These are phyloP conservation scores for Venturia pyrina DNA, from an alignment of 2,329 filamentous ascomycete genomes.

Conservation along the genomic window DNA sequence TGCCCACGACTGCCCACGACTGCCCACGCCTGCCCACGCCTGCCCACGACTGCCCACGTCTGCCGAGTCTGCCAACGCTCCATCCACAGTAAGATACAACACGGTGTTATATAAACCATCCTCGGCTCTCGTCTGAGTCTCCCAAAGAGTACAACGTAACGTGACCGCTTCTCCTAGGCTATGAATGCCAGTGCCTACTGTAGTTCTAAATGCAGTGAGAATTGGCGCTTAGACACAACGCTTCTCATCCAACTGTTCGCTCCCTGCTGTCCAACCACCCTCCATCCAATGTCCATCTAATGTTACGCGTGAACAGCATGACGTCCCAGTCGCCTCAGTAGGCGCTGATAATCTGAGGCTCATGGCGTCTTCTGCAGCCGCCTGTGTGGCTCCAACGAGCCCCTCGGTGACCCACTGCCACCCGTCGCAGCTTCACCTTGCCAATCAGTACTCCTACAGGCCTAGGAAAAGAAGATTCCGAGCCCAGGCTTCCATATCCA, in stretches of 20 bases:
- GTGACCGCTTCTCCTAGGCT: background rate
- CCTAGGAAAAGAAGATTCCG: background rate
- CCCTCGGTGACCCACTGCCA: background rate
- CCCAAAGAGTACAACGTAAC: background rate
- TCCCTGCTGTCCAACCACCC: background rate
- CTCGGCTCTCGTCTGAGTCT: too few relatives aligned
- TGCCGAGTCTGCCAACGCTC: too few relatives aligned
- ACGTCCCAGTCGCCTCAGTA: background rate
- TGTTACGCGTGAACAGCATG: background rate
- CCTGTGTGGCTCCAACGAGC: background rate
- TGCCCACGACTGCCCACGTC: too few relatives aligned
- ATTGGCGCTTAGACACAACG: background rate
- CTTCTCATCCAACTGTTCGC: background rate
- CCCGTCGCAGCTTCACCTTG: constrained; percentile 1
- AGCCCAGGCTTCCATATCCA: background rate
- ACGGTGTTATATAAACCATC: too few relatives aligned
- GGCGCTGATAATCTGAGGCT: background rate
- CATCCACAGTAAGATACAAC: too few relatives aligned
- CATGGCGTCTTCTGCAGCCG: background rate
- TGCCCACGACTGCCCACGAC: too few relatives aligned
- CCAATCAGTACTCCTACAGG: background rate
- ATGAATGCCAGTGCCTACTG: too few relatives aligned
- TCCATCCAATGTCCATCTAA: background rate
- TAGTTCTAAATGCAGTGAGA: background rate
- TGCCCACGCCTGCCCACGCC: too few relatives aligned